Conservation (phyloP, 2,329 filamentous ascomycete species). For the Verticillium isaacii region DNA sequence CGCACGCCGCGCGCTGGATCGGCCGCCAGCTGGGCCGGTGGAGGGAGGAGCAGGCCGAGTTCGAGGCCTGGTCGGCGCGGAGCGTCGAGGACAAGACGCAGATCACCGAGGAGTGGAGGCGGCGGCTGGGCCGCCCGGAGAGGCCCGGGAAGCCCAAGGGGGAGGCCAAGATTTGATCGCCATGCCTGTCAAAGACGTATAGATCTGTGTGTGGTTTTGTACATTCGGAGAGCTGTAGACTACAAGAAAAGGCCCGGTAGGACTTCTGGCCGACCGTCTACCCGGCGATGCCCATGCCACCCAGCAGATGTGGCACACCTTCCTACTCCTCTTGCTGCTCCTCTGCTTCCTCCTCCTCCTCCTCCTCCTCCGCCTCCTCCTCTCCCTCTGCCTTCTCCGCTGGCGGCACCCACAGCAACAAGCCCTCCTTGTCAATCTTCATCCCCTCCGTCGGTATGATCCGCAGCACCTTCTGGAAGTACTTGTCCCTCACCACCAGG, state of each 20-base stretch:
- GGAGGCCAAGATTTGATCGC: constrained; percentile 11
- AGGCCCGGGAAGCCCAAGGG: constrained; percentile 6
- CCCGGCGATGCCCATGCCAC: neutral
- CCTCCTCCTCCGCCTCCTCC: constrained; percentile 10
- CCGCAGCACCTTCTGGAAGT: constrained; percentile 86
- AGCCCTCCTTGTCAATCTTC: constrained; percentile 58
- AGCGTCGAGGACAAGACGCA: constrained; percentile 49
- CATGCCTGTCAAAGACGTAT: neutral
- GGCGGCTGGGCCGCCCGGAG: constrained; percentile 39
- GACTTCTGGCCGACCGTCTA: no score
- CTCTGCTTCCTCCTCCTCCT: constrained; percentile 1
- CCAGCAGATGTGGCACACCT: neutral
- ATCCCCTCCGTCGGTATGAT: constrained; percentile 75
- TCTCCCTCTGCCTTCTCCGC: constrained; percentile 22
- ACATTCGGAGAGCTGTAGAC: neutral
- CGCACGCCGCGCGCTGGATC: constrained; percentile 53
- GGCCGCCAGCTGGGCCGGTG: constrained; percentile 51
- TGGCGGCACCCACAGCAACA: constrained; percentile 58
- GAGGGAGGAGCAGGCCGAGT: constrained; percentile 51
- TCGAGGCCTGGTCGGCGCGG: constrained; percentile 49
- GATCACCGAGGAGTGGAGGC: constrained; percentile 49
- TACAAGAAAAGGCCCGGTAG: neutral
- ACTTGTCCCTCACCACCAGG: constrained; percentile 78
- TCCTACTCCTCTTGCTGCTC: neutral
- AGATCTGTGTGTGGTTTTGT: neutral